Conservation (phyloP, 139 green algal genomes). For the Chlamydomonas applanata region DNA sequence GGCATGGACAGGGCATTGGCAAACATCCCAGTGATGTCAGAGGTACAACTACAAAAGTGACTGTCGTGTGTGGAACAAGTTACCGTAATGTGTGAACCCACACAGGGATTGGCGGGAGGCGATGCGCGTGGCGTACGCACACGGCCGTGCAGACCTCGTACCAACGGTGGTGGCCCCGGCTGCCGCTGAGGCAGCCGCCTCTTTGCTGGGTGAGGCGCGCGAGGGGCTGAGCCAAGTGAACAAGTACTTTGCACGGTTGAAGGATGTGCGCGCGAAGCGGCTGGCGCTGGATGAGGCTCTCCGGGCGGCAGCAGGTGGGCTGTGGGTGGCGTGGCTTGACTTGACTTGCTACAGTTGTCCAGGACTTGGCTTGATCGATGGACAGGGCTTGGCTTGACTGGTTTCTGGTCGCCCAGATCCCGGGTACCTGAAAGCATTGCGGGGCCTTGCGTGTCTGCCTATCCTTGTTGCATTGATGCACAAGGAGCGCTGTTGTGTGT, state of each 20-base stretch:
- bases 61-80: no score
- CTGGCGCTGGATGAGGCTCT: constrained; percentile 53
- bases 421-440: no score
- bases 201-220: neutral
- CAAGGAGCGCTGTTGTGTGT: no score
- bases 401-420: no score
- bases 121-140: constrained; percentile 39
- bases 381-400: no score
- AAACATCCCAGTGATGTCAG: no score
- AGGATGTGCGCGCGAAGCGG: constrained; percentile 58
- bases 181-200: constrained; percentile 35
- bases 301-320: constrained; percentile 27
- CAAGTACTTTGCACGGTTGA: constrained; percentile 78
- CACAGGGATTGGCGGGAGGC: constrained; percentile 58
- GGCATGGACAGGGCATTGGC: no score
- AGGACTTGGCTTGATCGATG: no score
- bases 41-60: no score
- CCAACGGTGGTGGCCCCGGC: constrained; percentile 50
- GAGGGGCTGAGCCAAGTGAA: constrained; percentile 15
- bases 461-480: no score
- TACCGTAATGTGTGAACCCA: neutral
- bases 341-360: no score
- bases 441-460: no score
- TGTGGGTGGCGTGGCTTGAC: neutral
- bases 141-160: constrained; percentile 43